Evolutionary conservation across 768 basidiomycete species (phyloP), one percentile per base, ranked within the genome.

Genomic region (Cystobasidium ongulense): DNA sequence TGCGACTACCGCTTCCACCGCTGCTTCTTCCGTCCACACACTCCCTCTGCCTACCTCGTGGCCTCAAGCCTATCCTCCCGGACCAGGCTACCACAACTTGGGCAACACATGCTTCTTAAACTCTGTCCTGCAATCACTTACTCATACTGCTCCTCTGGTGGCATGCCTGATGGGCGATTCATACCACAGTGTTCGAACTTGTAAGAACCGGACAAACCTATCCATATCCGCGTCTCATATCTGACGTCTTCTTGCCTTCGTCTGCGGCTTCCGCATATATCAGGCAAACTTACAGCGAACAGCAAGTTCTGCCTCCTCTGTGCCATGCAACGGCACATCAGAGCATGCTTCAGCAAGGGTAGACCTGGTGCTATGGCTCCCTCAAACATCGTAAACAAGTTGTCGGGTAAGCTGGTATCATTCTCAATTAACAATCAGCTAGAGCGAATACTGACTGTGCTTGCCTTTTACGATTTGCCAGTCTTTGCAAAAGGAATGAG

Each of bases 401-500:
- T 96, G 35, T 87, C 88, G 80, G 79, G 92, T 90, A 77, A 76
- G 86, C 84, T 18, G 31, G 63, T 25, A 29, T n/a, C n/a, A n/a
- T n/a, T n/a, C n/a, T n/a, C n/a, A n/a, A n/a, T n/a, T n/a, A n/a
- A n/a, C n/a, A n/a, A n/a, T n/a, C n/a, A n/a, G n/a, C n/a, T n/a
- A n/a, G n/a, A n/a, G n/a, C n/a, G n/a, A n/a, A n/a, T n/a, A n/a
- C n/a, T n/a, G 18, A 36, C 61, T 54, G 33, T 64, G 1, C 50
- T 18, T 2, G 52, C 25, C 52, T 59, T 62, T 39, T 36, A 35
- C n/a, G 11, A 0, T 4, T 13, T 59, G 25, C 10, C 75, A 97
- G 92, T 84, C 8, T 93, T 98, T 74, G 93, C 93, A 18, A 93
- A 92, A 80, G 88, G 91, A 78, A 88, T 97, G 87, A 87, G 88